A percentile compares a stretch with the other conserved stretches of the same genome.
These are phyloP conservation scores for Eleusine indica DNA, from an alignment of 176 grass and related monocot genomes.

Conservation along the genomic window DNA sequence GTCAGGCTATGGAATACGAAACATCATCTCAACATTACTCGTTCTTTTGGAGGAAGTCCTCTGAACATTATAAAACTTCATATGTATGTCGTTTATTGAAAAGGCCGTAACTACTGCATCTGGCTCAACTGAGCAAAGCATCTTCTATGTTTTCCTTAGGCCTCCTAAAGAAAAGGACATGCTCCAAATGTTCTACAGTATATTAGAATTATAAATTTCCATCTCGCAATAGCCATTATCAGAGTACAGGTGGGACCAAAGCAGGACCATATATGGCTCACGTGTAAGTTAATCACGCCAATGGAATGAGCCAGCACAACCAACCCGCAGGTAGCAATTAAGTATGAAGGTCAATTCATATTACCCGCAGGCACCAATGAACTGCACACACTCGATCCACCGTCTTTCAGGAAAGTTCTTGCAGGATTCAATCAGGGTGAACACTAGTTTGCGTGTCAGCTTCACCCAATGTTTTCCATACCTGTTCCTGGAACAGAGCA, in stretches of 20 bases:
- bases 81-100: not conserved
- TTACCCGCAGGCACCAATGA: not conserved
- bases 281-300: slow-evolving; percentile 6
- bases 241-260: not conserved
- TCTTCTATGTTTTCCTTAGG: not conserved
- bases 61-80: not conserved
- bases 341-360: slow-evolving; percentile 24
- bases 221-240: slow-evolving; percentile 12
- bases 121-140: not conserved
- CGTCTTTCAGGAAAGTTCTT: slow-evolving; percentile 34
- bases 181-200: not conserved
- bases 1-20: not conserved
- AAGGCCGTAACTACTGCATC: not conserved
- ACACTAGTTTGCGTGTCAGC: not conserved
- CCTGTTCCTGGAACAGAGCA: no score
- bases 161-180: not conserved
- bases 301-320: slow-evolving; percentile 32
- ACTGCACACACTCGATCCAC: slow-evolving; percentile 25
- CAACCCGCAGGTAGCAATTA: slow-evolving; percentile 37
- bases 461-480: not conserved
- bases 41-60: not conserved
- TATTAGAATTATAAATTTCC: slow-evolving; percentile 7
- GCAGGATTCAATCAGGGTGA: not conserved
- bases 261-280: slow-evolving; percentile 10
- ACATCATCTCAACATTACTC: not conserved